Evolutionary conservation across 192 early-diverging fungal genomes (phyloP), one percentile per base, ranked within the genome.

Genomic region (Gryganskiella cystojenkinii): DNA sequence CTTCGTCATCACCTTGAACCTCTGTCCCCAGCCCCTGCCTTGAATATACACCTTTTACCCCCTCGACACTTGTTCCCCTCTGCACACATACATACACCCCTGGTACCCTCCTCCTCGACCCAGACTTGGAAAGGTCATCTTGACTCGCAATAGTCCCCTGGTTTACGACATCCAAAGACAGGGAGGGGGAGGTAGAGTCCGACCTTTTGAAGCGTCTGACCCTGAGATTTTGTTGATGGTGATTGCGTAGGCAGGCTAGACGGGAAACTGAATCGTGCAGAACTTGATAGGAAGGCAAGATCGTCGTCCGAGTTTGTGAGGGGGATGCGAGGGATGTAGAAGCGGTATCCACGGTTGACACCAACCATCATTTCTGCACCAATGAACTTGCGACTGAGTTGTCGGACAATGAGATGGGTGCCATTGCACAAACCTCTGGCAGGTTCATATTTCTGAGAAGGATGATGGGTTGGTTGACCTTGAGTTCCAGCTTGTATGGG

Each of bases 221-320:
- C 60, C 51, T 78, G 54, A n/a, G 59, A 9, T n/a, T 30, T 68
- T 68, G 40, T 68, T 78, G 25, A 78, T 68, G 10, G 60, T 68
- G 31, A 68, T 56, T 0, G 54, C 60, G 63, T 69, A 79, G 1
- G 61, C 67, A 40, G 57, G 61, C 20, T 53, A 30, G 55, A 68
- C 9, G 15, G 31, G 54, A 33, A 56, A 56, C 6, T 58, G 44
- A 7, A 64, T 17, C 2, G 46, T 58, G 17, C 46, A 46, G 24
- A 76, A 63, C 20, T 63, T 56, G 55, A 69, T 43, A 2, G 60
- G 65, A 33, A 62, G 43, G 70, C 37, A 14, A 46, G 20, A 8
- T 65, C 60, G 22, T 74, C 71, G 15, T 74, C 63, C 11, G 45
- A 22, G n/a, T 45, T 56, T 22, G 19, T 49, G 0, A 74, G 10